Evolutionary conservation across 495 filamentous ascomycete species (phyloP), one percentile per base, ranked within the genome.

Genomic region (Recurvomyces mirabilis): DNA sequence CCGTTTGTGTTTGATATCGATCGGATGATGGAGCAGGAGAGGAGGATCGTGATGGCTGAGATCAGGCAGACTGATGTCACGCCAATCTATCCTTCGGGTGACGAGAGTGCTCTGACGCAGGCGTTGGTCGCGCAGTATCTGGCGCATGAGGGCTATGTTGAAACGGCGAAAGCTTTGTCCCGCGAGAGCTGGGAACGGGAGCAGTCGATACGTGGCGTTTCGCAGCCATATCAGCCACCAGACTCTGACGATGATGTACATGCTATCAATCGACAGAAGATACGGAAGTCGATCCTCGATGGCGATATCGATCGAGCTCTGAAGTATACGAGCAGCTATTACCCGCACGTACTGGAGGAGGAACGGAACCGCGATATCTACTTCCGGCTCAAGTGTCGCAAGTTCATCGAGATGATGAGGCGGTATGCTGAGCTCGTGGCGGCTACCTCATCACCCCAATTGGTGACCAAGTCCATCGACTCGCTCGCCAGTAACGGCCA

Each of bases 401-500:
- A 89, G 62, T 93, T 95, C 56, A 76, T 96, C 37, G 91, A 98
- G 63, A 93, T 98, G 85, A 89, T 94, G 51, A 79, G 87, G 19
- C 76, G 72, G 44, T 81, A 75, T 46, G 80, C 77, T 12, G 86
- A 94, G 49, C 64, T 82, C 9, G 68, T 73, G 47, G 33, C 59
- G 48, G 36, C 57, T 53, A 51, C 48, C 20, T 53, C 64, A 54
- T 44, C 56, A 63, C 57, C 46, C 37, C 39, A 36, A 46, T 19
- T 33, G 4, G 18, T 22, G 11, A 47, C 20, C 7, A 45, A 40
- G 29, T 38, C 38, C 23, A 13, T 46, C 5, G 28, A 35, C 32
- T 43, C 49, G 14, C 37, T 47, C 2, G 43, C 53, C 57, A 60
- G 24, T 55, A 59, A 46, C 59, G 55, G 30, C 42, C 59, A 46